Conservation (phyloP, 164 flowering plant genomes). For the Dillenia suffruticosa region DNA sequence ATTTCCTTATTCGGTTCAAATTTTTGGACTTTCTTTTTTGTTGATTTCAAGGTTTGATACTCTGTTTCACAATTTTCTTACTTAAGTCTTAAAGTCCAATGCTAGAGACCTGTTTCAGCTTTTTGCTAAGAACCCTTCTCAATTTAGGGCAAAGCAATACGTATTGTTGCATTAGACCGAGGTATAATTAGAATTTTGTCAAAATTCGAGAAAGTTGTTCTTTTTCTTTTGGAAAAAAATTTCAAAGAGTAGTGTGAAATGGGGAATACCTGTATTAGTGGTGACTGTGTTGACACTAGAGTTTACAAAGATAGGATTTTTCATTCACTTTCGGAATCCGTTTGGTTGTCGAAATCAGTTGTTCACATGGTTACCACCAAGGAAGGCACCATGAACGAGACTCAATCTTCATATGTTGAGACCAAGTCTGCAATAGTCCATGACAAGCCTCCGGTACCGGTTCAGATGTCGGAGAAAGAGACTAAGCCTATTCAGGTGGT, state of each 20-base stretch:
- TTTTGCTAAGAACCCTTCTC: no score
- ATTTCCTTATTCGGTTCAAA: no score
- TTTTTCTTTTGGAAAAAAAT: constrained; percentile 1
- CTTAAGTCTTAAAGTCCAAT: no score
- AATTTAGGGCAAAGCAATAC: not conserved
- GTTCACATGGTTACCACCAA: constrained; percentile 11
- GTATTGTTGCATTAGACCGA: not conserved
- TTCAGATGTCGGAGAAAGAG: constrained; percentile 29
- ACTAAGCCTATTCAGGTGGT: not conserved
- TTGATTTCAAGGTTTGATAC: no score
- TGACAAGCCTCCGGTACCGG: constrained; percentile 39
- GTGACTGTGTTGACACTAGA: constrained; percentile 29
- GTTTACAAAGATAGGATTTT: constrained; percentile 30
- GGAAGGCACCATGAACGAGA: constrained; percentile 7
- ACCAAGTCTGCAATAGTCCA: constrained; percentile 20
- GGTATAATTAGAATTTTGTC: not conserved
- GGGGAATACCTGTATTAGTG: constrained; percentile 56
- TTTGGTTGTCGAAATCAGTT: constrained; percentile 30
- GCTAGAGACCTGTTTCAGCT: no score
- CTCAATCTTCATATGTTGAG: constrained; percentile 5
- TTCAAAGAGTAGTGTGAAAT: constrained; percentile 22
- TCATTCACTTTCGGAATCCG: constrained; percentile 31
- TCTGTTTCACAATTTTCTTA: no score
- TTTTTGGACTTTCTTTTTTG: no score
- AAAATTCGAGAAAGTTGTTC: not conserved